Conservation (phyloP, 2,329 filamentous ascomycete genomes). For the Nannizziopsis arthrosporioides region DNA sequence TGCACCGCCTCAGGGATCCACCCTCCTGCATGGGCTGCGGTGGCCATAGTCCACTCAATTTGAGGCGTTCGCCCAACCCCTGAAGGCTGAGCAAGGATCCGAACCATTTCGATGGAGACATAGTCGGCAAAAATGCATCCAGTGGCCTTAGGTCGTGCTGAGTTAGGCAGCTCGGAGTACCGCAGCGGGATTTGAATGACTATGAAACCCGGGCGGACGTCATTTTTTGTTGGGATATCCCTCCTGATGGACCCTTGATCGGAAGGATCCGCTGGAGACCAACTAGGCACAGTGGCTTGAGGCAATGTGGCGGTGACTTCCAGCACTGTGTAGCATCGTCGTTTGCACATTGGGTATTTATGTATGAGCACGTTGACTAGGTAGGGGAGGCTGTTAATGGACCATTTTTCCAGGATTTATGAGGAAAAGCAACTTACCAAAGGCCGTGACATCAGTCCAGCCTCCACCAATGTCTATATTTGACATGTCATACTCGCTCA, state of each 20-base stretch:
- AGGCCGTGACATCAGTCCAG: constrained; percentile 6
- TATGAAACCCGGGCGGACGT: constrained; percentile 19
- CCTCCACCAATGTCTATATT: background rate
- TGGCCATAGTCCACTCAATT: constrained; percentile 30
- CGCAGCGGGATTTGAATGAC: constrained; percentile 26
- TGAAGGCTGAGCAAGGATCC: constrained; percentile 5
- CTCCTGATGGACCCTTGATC: no score
- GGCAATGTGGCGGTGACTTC: constrained; percentile 4
- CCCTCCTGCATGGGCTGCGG: constrained; percentile 28
- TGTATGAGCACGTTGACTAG: constrained; percentile 6
- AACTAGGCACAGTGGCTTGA: background rate
- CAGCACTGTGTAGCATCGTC: background rate
- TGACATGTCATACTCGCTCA: background rate
- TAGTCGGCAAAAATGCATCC: constrained; percentile 25
- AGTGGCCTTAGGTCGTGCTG: constrained; percentile 19
- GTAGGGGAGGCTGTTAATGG: background rate
- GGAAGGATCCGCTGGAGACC: no score
- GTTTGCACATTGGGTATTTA: constrained; percentile 6
- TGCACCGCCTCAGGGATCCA: constrained; percentile 29
- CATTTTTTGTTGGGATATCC: background rate
- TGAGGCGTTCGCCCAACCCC: background rate
- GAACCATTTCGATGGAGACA: constrained; percentile 27
- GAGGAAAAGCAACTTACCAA: constrained; percentile 1
- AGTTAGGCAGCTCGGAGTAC: constrained; percentile 11
- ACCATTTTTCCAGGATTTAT: no score